Conservation (phyloP, 345 rosid genomes). For the Sisymbrium irio region DNA sequence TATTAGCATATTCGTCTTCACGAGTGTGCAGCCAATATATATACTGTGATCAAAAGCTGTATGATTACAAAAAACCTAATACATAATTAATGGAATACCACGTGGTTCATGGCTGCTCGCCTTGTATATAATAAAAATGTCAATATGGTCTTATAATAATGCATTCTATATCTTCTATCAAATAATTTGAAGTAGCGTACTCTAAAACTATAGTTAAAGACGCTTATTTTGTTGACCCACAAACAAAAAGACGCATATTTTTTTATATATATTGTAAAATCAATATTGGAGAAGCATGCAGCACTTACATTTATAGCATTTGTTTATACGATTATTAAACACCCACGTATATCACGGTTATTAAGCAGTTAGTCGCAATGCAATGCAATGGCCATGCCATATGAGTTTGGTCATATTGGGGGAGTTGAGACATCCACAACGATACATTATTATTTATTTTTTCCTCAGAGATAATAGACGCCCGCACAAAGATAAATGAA, state of each 20-base stretch:
- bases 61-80: background rate
- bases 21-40: background rate
- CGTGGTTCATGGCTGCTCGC: constrained; percentile 15
- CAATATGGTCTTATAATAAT: background rate
- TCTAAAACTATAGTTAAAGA: background rate
- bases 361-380: background rate
- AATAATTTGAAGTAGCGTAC: background rate
- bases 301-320: background rate
- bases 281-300: background rate
- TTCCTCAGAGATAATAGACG: no score
- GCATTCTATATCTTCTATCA: background rate
- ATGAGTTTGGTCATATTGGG: background rate
- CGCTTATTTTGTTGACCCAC: background rate
- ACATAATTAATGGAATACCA: constrained; percentile 7
- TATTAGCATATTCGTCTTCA: background rate
- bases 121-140: background rate
- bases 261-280: background rate
- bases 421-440: background rate
- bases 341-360: background rate
- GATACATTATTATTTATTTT: no score
- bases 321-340: background rate
- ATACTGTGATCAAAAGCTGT: background rate
- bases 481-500: background rate
- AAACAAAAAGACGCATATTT: background rate
- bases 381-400: background rate